A percentile compares a stretch with the other conserved stretches of the same genome.
Evolutionary conservation across 2,329 filamentous ascomycete species (phyloP).

Genomic region (Fonsecaea monophora): DNA sequence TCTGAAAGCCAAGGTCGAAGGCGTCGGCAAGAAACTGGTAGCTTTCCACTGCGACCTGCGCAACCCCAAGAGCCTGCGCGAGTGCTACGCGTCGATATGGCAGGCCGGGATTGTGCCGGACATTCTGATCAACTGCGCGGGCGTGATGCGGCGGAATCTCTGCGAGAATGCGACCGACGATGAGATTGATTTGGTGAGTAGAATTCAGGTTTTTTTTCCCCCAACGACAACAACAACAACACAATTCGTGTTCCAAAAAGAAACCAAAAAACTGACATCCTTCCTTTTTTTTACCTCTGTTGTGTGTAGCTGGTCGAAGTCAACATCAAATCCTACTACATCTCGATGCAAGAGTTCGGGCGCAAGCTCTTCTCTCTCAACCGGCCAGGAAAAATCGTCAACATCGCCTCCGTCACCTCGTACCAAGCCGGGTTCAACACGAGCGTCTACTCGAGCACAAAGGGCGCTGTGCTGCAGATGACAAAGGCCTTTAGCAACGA

Average conservation of each 20-base stretch:
- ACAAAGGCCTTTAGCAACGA: constrained; percentile 51
- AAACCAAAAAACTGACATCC: neutral
- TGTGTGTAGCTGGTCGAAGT: constrained; percentile 19
- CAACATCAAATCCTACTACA: constrained; percentile 21
- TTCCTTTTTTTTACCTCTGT: neutral
- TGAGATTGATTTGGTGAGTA: constrained; percentile 21
- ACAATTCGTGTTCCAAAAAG: neutral
- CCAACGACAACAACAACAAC: neutral
- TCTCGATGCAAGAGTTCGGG: constrained; percentile 26
- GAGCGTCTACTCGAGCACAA: constrained; percentile 47
- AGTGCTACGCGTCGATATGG: constrained; percentile 21
- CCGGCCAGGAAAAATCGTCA: constrained; percentile 30
- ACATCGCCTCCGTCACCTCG: constrained; percentile 24
- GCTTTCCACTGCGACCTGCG: constrained; percentile 21
- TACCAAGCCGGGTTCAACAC: constrained; percentile 30
- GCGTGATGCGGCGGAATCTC: constrained; percentile 23
- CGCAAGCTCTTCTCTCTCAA: constrained; percentile 10
- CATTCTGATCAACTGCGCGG: constrained; percentile 27
- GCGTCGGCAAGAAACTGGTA: constrained; percentile 7
- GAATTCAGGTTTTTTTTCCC: neutral
- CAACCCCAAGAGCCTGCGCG: constrained; percentile 18
- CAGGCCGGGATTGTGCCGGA: constrained; percentile 18
- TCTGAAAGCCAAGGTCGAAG: constrained; percentile 18
- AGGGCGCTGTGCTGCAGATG: constrained; percentile 52
- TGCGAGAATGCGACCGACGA: constrained; percentile 25